phyloP scores from a whole-genome alignment of 1,284 basidiomycete species.

The Cutaneotrichosporon cutaneum region DNA sequence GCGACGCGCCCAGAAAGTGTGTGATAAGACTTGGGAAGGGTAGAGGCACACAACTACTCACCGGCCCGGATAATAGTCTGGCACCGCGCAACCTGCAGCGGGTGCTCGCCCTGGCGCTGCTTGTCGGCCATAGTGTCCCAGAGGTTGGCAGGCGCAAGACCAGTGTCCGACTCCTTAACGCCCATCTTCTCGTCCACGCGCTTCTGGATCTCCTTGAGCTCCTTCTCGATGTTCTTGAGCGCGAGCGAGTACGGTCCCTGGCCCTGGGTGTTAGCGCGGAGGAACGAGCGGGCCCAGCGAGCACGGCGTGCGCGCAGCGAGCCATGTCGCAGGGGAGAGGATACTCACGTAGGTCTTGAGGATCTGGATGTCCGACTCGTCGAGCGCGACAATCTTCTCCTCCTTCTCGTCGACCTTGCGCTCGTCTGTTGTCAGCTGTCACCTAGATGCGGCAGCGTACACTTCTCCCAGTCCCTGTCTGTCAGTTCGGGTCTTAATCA shows the following conservation, averaged over 20 bases:
- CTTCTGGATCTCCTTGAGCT: constrained; percentile 96
- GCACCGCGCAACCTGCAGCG: constrained; percentile 94
- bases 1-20: too few species aligned
- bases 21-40: too few species aligned
- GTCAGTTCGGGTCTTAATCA: background rate
- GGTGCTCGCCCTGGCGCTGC: constrained; percentile 79
- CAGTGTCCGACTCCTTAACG: constrained; percentile 98
- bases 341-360: constrained; percentile 92
- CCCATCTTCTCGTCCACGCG: constrained; percentile 96
- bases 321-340: constrained; percentile 29
- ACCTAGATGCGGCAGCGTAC: constrained; percentile 54
- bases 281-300: background rate
- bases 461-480: constrained; percentile 92
- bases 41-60: constrained; percentile 30
- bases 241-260: constrained; percentile 94
- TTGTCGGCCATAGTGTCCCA: constrained; percentile 91
- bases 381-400: constrained; percentile 90
- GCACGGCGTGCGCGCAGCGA: background rate
- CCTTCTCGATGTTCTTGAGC: constrained; percentile 84
- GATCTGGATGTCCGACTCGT: constrained; percentile 98
- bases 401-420: constrained; percentile 80
- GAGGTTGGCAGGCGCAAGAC: constrained; percentile 91
- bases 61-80: constrained; percentile 90
- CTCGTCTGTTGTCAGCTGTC: constrained; percentile 58
- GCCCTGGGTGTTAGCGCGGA: constrained; percentile 60